Base-by-base conservation (phyloP, 176 grass and related monocot species). In the Coix lacrymajobi region DNA sequence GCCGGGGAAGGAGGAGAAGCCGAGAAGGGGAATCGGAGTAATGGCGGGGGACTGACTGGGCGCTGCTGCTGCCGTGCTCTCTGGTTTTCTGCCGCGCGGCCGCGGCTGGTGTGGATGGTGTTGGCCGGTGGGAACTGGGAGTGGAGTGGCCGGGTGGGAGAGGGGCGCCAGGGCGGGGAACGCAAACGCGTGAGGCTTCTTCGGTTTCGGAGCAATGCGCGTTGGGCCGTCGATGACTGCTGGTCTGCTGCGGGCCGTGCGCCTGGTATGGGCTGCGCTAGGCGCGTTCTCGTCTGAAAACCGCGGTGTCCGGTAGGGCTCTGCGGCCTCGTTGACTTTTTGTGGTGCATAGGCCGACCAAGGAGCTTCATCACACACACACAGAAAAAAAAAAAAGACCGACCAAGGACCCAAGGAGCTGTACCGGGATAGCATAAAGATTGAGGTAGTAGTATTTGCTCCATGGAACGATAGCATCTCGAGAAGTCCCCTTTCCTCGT, bases 1-100 rank as follows among this genome's bases (percentile, higher is more conserved):
- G 83, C 88, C 88, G 84, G 82, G 66, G 76, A 82, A 38, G 67
- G 72, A 26, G 49, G 67, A 78, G 78, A 86, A 74, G 62, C 37
- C 73, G 64, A 75, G 83, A 32, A 17, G 76, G 65, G 81, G 25
- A 60, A 56, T 4, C 24, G 88, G 32, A 85, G 88, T 88, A 79
- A 85, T 89, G 88, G 88, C 83, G 83, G 25, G 6, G 63, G 54
- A 28, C 70, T 67, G 69, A 36, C 25, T 43, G 65, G 71, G 36
- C 14, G 57, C 48, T 11, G 19, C 19, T 32, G 73, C 73, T 40
- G 72, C 70, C 36, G 79, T 48, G 56, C 29, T 25, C 29, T 25
- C 19, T 8, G 62, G 39, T 69, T 64, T 41, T 26, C 62, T 46
- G 44, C 44, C 44, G 45, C 4, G 14, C 14, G 39, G 39, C 2